Base-by-base conservation (phyloP, 331 rosid genomes). In the Stylosanthes scabra region DNA sequence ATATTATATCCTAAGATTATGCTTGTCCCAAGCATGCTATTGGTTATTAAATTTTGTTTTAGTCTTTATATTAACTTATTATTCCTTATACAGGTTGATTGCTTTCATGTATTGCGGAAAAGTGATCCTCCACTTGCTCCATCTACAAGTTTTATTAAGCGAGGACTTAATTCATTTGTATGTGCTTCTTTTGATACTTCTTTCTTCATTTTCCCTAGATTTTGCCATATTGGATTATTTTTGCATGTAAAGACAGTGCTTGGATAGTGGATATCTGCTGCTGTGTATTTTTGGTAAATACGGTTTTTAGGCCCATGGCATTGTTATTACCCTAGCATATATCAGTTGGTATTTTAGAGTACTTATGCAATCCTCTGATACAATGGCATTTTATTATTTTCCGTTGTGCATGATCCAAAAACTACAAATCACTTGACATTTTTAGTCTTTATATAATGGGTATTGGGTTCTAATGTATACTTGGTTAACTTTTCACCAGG, bases 81-180 rank as follows among this genome's bases (percentile, higher is more conserved):
- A 11, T 74, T 66, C 41, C 28, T 63, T 63, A 51, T 68, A 52
- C 89, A 94, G 99, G 99, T 94, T 65, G 99, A 94, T 81, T 94
- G 96, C 87, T 94, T 94, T 81, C 99, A 94, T 55, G 99, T 88
- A 67, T 78, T 94, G 91, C 88, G 99, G 52, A 94, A 91, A 87
- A 86, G 97, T 61, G 95, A 94, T 84, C 99, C 97, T 73, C 86
- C 93, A 25, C 91, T 94, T 85, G 97, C 91, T 73, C 91, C 99
- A 14, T 88, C 97, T 72, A 80, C 93, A 14, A 86, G 88, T 80
- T 94, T 94, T 79, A 84, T 91, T 76, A 91, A 91, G 83, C 90
- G 81, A 67, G 99, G 99, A 40, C 99, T 94, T 66, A 61, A 89
- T 78, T 87, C 96, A 72, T 94, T 94, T 79, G 99, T 94, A 91